Evolutionary conservation across 2,329 filamentous ascomycete species (phyloP), one percentile per base, ranked within the genome.

Genomic region (Lachnellula cervina): DNA sequence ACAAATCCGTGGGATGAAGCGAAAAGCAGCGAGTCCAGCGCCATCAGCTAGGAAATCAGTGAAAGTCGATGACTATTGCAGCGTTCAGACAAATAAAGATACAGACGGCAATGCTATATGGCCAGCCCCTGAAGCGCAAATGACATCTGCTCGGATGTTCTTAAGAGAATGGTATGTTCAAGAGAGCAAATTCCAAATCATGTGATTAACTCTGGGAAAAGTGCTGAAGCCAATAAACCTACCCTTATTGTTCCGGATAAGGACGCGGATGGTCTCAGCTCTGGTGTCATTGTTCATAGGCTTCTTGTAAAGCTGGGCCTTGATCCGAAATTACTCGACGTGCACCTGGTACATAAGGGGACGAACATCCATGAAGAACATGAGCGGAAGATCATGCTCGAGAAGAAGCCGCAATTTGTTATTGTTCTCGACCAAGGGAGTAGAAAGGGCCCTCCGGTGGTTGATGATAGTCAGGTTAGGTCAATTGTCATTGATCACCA

Each of bases 391-490:
- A 71, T 73, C 1, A 84, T 88, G 73, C 66, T 75, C 0, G 67
- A 71, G 0, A 72, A 76, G 34, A 64, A 76, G 1, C 81, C 84
- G 1, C 71, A 71, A 0, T 87, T 79, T 63, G 75, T 88, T 52
- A 83, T 88, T 65, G 76, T 87, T 1, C 73, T 88, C 4, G 85
- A 87, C 60, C 84, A 88, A 66, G 84, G 85, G 14, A 84, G 83
- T 42, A 75, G 80, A 16, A 74, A 73, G 44, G 78, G 76, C 0
- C 76, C 77, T 4, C 77, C 82, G 1, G 68, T 88, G 11, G 74
- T 84, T 21, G 74, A 80, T 37, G 61, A 63, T 1, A 67, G 74
- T 0, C 76, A 80, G 49, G 60, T 65, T 11, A 77, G 74, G 49
- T 77, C 76, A 2, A 69, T 88, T 3, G 71, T 89, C 13, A 83